These are phyloP conservation scores for Heterobasidion irregulare DNA, from an alignment of 1,284 basidiomycete genomes.

Conservation along the genomic window DNA sequence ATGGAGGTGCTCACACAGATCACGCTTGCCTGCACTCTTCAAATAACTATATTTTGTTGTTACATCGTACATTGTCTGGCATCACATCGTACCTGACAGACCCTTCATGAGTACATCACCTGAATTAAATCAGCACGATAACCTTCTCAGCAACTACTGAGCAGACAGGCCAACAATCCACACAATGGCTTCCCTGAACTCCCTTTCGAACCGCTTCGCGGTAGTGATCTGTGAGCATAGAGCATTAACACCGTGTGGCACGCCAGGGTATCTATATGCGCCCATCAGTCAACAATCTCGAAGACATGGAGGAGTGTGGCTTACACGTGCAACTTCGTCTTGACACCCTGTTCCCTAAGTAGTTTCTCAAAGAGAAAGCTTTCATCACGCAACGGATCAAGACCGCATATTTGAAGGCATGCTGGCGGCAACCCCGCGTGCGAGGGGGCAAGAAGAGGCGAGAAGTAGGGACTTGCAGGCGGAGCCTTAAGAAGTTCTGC, in stretches of 20 bases:
- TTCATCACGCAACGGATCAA: slow-evolving; percentile 1
- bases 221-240: not conserved
- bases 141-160: no score
- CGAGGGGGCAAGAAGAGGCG: not conserved
- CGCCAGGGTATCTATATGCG: not conserved
- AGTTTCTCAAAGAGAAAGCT: not conserved
- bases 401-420: not conserved
- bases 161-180: no score
- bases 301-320: not conserved
- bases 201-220: not conserved
- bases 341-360: not conserved
- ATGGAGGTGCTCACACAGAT: no score
- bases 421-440: not conserved
- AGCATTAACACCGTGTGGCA: not conserved
- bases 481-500: not conserved
- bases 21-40: no score
- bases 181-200: not conserved
- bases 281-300: not conserved
- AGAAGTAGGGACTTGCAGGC: not conserved
- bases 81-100: no score
- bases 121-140: no score
- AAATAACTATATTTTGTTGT: no score
- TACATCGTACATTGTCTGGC: no score
- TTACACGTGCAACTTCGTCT: not conserved
- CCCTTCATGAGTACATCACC: no score